Evolutionary conservation across 1,139 yeast species (phyloP).

Genomic region (Lipomyces yarrowii): DNA sequence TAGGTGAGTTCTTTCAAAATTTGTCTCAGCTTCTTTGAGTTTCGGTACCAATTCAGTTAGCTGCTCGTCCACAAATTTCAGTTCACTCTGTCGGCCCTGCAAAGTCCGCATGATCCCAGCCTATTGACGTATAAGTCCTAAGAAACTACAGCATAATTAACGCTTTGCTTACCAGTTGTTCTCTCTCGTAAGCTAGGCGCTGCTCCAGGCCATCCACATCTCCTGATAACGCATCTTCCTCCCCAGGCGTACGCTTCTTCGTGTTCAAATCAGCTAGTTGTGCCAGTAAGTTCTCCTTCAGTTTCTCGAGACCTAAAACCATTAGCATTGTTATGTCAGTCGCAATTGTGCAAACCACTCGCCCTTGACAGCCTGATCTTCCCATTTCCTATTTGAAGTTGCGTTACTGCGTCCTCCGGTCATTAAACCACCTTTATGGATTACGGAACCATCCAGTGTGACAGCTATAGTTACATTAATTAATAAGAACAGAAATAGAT

Average conservation of each 20-base stretch:
- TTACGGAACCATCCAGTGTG: slow-evolving; percentile 80
- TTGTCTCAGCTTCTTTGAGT: slow-evolving; percentile 42
- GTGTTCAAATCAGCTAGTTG: slow-evolving; percentile 56
- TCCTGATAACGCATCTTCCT: slow-evolving; percentile 59
- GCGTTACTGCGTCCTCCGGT: slow-evolving; percentile 67
- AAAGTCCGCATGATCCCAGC: slow-evolving; percentile 51
- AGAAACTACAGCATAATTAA: background rate
- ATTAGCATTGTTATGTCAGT: background rate
- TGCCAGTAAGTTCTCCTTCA: slow-evolving; percentile 63
- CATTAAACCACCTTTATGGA: slow-evolving; percentile 86
- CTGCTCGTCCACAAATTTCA: slow-evolving; percentile 51
- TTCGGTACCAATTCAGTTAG: slow-evolving; percentile 33
- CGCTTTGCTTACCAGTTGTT: slow-evolving; percentile 44
- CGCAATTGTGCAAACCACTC: background rate
- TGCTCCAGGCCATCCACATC: slow-evolving; percentile 61
- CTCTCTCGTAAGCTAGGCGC: slow-evolving; percentile 55
- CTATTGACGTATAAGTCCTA: slow-evolving; percentile 3
- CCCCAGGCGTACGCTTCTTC: slow-evolving; percentile 57
- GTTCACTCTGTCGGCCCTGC: slow-evolving; percentile 58
- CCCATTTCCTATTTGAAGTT: slow-evolving; percentile 57
- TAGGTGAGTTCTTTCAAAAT: slow-evolving; percentile 36
- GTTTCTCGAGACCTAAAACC: slow-evolving; percentile 49
- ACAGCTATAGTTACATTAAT: slow-evolving; percentile 49
- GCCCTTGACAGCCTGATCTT: slow-evolving; percentile 63
- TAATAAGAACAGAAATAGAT: background rate